Evolutionary conservation across 495 filamentous ascomycete genomes (phyloP), one percentile per base, ranked within the genome.

Genomic region (Penicillium simplicissimum): DNA sequence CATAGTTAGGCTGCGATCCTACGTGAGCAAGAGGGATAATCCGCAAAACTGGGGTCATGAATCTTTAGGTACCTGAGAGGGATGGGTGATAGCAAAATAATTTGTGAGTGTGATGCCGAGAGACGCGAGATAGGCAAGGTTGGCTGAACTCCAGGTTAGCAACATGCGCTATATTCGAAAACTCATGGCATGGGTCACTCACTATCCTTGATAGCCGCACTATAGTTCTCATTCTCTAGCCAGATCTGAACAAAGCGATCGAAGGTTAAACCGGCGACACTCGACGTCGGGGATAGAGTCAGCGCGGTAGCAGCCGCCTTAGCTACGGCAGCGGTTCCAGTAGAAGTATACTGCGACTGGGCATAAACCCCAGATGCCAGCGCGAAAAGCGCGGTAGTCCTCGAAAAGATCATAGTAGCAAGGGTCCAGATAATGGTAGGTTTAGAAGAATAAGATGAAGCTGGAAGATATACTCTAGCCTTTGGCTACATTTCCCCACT

Each of bases 341-440:
- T 59, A 45, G 57, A 52, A 25, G 57, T 59, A n/a, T 59, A 59
- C 23, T 59, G 57, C 48, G 57, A 59, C 57, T 59, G 57, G 48
- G 57, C 36, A 9, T 59, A 59, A 45, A 11, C 48, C 0, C 36
- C 48, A 7, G 57, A 59, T 8, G 36, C 48, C 57, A 59, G 25
- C 37, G 48, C 57, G 15, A 53, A 14, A 45, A 59, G 36, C 57
- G 48, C 49, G 36, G 36, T 59, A 43, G 48, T 43, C 19, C n/a
- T 52, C 35, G 57, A 59, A 36, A 59, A 53, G 25, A 53, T 59
- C 57, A 59, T 59, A 3, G 33, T 57, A 13, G 4, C 33, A 4
- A 52, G 19, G 54, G 23, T 42, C n/a, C n/a, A n/a, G 23, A 37
- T 17, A n/a, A 10, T 43, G 14, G 13, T 43, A 31, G 54, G 23